These are phyloP conservation scores for Haematococcus sp. DNA, from an alignment of 139 green algal genomes.

Conservation along the genomic window DNA sequence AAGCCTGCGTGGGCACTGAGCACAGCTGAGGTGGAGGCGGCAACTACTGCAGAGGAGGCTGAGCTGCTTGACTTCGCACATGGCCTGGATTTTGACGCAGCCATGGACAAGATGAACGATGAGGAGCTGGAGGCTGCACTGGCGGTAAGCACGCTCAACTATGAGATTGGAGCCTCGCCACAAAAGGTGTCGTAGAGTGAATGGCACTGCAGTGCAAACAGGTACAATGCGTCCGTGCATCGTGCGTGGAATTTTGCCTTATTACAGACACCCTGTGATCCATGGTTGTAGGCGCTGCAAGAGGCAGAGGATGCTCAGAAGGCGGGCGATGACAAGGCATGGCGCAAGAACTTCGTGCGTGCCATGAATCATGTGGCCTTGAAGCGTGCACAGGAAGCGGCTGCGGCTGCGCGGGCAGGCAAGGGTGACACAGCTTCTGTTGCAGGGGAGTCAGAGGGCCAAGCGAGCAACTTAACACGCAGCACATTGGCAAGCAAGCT, in stretches of 20 bases:
- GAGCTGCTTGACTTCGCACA: constrained; percentile 20
- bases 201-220: too few relatives aligned
- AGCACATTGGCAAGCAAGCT: background rate
- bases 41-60: constrained; percentile 19
- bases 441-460: constrained; percentile 5
- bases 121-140: constrained; percentile 20
- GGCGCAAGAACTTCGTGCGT: constrained; percentile 13
- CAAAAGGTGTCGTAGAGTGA: too few relatives aligned
- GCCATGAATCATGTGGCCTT: constrained; percentile 25
- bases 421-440: background rate
- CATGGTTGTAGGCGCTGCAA: constrained; percentile 1
- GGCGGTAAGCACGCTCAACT: background rate
- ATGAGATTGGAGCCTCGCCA: too few relatives aligned
- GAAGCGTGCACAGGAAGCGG: constrained; percentile 6
- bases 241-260: too few relatives aligned
- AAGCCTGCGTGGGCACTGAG: constrained; percentile 24
- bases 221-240: too few relatives aligned
- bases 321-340: constrained; percentile 11
- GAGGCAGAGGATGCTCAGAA: background rate
- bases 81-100: constrained; percentile 23
- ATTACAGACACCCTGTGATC: background rate
- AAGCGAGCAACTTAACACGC: background rate
- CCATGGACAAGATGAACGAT: constrained; percentile 22
- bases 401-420: background rate
- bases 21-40: background rate